Conservation (phyloP, 2,329 filamentous ascomycete species). For the Penicillium sp. region DNA sequence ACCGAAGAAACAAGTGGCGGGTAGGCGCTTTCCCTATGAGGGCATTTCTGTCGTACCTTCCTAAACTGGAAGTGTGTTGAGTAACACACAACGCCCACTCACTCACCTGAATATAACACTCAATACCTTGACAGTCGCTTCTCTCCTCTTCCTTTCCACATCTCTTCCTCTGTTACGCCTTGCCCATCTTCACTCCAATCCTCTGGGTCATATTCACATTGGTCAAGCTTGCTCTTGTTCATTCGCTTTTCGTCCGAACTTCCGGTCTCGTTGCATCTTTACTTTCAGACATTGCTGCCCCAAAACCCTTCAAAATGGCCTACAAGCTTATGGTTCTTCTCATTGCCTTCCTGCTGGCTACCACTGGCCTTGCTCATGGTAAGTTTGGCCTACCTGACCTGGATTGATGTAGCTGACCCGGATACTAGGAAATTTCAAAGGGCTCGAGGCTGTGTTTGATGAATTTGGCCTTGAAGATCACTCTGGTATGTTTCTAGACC, state of each 20-base stretch:
- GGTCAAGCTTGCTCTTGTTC: not conserved
- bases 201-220: too few relatives aligned
- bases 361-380: slow-evolving; percentile 12
- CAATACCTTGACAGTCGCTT: not conserved
- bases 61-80: slow-evolving; percentile 8
- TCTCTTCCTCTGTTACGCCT: not conserved
- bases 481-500: not conserved
- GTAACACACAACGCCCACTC: slow-evolving; percentile 5
- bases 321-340: slow-evolving; percentile 7
- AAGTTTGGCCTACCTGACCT: not conserved
- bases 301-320: slow-evolving; percentile 2
- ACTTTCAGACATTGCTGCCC: not conserved
- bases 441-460: not conserved
- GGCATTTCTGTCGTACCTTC: slow-evolving; percentile 14
- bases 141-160: not conserved
- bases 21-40: slow-evolving; percentile 3
- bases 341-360: slow-evolving; percentile 4
- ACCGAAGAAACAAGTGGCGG: not conserved
- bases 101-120: not conserved
- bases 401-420: not conserved
- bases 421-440: not conserved
- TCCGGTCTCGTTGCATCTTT: not conserved
- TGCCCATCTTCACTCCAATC: not conserved
- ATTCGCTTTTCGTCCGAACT: not conserved
- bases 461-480: not conserved